A percentile compares a stretch with the other conserved stretches of the same genome.
Evolutionary conservation across 768 basidiomycete genomes (phyloP).

Genomic region (Daedaleopsis sinensis): DNA sequence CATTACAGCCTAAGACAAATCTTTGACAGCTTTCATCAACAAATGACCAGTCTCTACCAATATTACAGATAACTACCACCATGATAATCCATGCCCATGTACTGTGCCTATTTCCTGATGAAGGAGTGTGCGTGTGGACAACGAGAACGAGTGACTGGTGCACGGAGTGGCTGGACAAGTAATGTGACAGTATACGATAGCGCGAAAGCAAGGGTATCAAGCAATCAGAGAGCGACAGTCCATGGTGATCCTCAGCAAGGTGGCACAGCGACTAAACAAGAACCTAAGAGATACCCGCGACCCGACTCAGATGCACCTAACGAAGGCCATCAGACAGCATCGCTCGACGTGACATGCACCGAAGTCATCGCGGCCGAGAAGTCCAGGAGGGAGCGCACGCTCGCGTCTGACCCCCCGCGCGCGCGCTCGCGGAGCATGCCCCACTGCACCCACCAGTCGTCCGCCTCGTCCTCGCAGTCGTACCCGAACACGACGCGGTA

Average conservation of each 20-base stretch:
- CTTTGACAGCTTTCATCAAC: too few relatives aligned
- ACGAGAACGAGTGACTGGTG: too few relatives aligned
- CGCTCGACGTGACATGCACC: constrained; percentile 5
- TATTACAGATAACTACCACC: too few relatives aligned
- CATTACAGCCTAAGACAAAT: too few relatives aligned
- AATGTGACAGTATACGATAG: neutral
- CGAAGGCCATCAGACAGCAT: neutral
- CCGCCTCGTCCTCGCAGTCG: constrained; percentile 39
- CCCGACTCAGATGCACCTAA: too few relatives aligned
- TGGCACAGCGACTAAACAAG: too few relatives aligned
- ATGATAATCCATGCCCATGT: too few relatives aligned
- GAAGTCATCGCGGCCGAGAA: constrained; percentile 6
- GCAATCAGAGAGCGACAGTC: neutral
- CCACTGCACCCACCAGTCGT: constrained; percentile 41
- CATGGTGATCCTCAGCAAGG: neutral
- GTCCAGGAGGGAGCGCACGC: neutral
- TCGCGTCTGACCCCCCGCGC: neutral
- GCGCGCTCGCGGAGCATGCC: constrained; percentile 31
- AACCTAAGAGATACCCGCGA: too few relatives aligned
- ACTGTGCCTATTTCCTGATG: too few relatives aligned
- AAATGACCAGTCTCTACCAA: too few relatives aligned
- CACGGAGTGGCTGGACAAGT: neutral
- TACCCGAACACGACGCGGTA: constrained; percentile 35
- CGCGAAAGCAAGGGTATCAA: neutral
- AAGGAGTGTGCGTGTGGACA: too few relatives aligned